These are phyloP conservation scores for Exophiala mesophila DNA, from an alignment of 2,329 filamentous ascomycete genomes.

Conservation along the genomic window DNA sequence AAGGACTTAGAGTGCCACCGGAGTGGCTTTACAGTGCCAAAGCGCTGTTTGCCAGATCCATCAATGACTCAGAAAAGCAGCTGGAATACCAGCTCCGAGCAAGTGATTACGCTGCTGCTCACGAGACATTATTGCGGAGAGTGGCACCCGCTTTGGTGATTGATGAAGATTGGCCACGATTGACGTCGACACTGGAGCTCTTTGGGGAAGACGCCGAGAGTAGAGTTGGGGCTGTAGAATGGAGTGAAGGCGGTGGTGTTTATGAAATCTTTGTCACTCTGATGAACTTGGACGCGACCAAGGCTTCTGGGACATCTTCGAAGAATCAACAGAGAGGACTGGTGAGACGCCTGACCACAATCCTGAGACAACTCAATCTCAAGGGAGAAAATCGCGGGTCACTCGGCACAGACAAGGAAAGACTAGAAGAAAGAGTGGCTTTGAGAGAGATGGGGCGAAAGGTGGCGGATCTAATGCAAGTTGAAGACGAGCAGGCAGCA, in stretches of 20 bases:
- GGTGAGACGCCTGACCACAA: slow-evolving; percentile 44
- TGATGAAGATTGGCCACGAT: slow-evolving; percentile 67
- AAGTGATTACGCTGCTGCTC: slow-evolving; percentile 71
- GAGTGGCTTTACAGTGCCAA: slow-evolving; percentile 84
- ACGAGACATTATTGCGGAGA: slow-evolving; percentile 71
- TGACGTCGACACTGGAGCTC: slow-evolving; percentile 64
- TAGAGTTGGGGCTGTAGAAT: slow-evolving; percentile 41
- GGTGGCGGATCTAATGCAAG: slow-evolving; percentile 51
- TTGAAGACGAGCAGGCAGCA: slow-evolving; percentile 6
- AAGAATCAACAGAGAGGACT: slow-evolving; percentile 39
- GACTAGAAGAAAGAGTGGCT: slow-evolving; percentile 62
- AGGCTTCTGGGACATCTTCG: slow-evolving; percentile 31
- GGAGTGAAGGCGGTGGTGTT: slow-evolving; percentile 77
- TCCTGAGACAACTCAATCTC: slow-evolving; percentile 40
- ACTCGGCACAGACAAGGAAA: slow-evolving; percentile 49
- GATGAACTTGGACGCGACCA: slow-evolving; percentile 35
- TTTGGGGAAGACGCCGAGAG: slow-evolving; percentile 56
- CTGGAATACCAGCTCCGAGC: slow-evolving; percentile 77
- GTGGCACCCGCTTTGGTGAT: slow-evolving; percentile 81
- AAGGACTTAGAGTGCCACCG: slow-evolving; percentile 65
- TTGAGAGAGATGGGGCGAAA: slow-evolving; percentile 75
- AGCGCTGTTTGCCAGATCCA: slow-evolving; percentile 72
- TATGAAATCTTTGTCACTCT: slow-evolving; percentile 62
- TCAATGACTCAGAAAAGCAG: slow-evolving; percentile 61
- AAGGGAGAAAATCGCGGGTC: slow-evolving; percentile 48